These are phyloP conservation scores for Colletotrichum sansevieriae DNA, from an alignment of 2,329 filamentous ascomycete genomes.

Conservation along the genomic window DNA sequence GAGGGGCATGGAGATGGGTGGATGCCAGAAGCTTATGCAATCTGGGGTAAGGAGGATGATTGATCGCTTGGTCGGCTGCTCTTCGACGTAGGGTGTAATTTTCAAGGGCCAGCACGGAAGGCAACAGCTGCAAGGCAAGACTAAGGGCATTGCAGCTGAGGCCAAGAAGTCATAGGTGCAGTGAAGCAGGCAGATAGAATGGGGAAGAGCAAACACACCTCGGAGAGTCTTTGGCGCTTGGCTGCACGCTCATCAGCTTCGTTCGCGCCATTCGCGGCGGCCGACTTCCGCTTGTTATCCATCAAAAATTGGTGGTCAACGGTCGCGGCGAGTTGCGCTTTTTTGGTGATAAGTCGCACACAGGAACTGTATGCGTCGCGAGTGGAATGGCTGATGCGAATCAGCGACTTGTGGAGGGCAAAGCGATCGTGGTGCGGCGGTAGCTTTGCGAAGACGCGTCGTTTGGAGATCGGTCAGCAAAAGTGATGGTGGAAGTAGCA, in stretches of 20 bases:
- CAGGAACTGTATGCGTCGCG: background rate
- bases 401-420: slow-evolving; percentile 6
- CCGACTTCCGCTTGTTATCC: slow-evolving; percentile 70
- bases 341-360: slow-evolving; percentile 7
- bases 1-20: slow-evolving; percentile 25
- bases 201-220: slow-evolving; percentile 53
- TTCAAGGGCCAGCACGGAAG: background rate
- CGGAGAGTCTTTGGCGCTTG: slow-evolving; percentile 68
- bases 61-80: slow-evolving; percentile 11
- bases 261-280: slow-evolving; percentile 57
- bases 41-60: slow-evolving; percentile 28
- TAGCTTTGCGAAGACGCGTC: slow-evolving; percentile 38
- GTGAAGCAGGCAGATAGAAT: background rate
- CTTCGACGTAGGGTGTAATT: slow-evolving; percentile 1
- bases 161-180: slow-evolving; percentile 1
- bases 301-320: slow-evolving; percentile 49
- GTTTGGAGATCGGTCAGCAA: slow-evolving; percentile 32
- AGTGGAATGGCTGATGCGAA: slow-evolving; percentile 29
- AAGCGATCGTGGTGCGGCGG: slow-evolving; percentile 32
- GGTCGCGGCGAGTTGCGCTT: slow-evolving; percentile 34
- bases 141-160: background rate
- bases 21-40: slow-evolving; percentile 4
- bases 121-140: slow-evolving; percentile 18
- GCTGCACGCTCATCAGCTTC: slow-evolving; percentile 66
- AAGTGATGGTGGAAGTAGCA: background rate